Conservation (phyloP, 371 early-diverging fungal species). For the Cokeromyces recurvatus region DNA sequence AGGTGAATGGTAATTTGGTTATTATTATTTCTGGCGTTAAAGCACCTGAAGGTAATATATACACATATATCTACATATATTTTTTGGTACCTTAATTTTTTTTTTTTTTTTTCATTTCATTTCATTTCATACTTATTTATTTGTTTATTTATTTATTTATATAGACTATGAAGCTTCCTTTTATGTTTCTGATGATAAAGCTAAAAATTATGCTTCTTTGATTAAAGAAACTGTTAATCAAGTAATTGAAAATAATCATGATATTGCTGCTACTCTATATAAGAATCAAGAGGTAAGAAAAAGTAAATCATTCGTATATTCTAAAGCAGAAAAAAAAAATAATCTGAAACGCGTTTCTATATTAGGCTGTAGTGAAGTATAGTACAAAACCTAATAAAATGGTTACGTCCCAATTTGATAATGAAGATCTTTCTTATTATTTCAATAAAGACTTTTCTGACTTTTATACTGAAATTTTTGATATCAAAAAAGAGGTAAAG, state of each 20-base stretch:
- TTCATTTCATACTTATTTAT: slow-evolving; percentile 12
- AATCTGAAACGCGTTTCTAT: no score
- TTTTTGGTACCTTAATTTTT: background rate
- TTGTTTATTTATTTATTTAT: no score
- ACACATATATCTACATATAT: no score
- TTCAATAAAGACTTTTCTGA: no score
- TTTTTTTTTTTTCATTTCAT: background rate
- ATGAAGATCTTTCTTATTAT: no score
- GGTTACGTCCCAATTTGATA: no score
- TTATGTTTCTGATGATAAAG: slow-evolving; percentile 30
- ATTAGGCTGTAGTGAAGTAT: no score
- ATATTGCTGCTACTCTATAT: slow-evolving; percentile 6
- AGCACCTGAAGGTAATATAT: slow-evolving; percentile 11
- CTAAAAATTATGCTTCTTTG: slow-evolving; percentile 24
- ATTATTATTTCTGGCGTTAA: slow-evolving; percentile 18
- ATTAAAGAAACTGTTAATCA: slow-evolving; percentile 19
- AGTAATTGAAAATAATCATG: slow-evolving; percentile 7
- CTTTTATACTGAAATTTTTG: no score
- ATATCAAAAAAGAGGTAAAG: no score
- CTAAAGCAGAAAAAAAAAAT: no score
- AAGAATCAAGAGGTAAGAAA: slow-evolving; percentile 6
- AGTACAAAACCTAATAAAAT: no score
- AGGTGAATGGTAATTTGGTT: slow-evolving; percentile 16
- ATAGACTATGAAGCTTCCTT: slow-evolving; percentile 27
- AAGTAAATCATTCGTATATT: no score